Evolutionary conservation across 495 filamentous ascomycete genomes (phyloP).

Genomic region (Aspergillus nanangensis): DNA sequence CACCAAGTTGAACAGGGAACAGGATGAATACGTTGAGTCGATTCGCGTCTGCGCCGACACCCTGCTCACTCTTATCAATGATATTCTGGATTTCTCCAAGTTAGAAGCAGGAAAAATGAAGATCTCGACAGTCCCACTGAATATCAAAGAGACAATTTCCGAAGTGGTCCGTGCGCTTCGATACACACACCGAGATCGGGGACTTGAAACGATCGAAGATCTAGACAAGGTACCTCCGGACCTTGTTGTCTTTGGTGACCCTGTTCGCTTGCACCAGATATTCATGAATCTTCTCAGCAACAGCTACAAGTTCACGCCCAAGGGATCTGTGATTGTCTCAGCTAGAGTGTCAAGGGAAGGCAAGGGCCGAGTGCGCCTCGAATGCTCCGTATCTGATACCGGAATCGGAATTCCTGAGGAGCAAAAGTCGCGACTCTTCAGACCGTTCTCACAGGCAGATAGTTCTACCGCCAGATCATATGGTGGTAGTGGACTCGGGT

Average conservation of each 20-base stretch:
- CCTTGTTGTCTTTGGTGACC: slow-evolving; percentile 83
- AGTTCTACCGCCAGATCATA: slow-evolving; percentile 82
- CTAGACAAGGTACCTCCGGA: slow-evolving; percentile 59
- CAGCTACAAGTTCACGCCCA: slow-evolving; percentile 88
- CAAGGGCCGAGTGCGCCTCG: slow-evolving; percentile 63
- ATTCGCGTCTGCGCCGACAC: slow-evolving; percentile 88
- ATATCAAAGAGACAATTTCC: slow-evolving; percentile 77
- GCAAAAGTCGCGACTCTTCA: slow-evolving; percentile 79
- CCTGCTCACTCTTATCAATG: slow-evolving; percentile 89
- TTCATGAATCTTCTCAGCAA: slow-evolving; percentile 92
- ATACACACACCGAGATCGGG: slow-evolving; percentile 77
- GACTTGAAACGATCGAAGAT: slow-evolving; percentile 68
- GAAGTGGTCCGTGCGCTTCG: slow-evolving; percentile 83
- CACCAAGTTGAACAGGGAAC: slow-evolving; percentile 71
- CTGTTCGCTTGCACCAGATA: slow-evolving; percentile 86
- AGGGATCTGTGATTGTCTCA: slow-evolving; percentile 76
- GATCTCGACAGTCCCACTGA: slow-evolving; percentile 80
- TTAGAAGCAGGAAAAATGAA: slow-evolving; percentile 96
- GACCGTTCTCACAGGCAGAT: slow-evolving; percentile 88
- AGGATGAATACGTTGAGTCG: slow-evolving; percentile 87
- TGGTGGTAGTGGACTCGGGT: slow-evolving; percentile 82
- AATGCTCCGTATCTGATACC: slow-evolving; percentile 84
- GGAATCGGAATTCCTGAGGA: slow-evolving; percentile 84
- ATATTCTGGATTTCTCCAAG: slow-evolving; percentile 90
- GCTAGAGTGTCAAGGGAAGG: slow-evolving; percentile 67